A percentile compares a stretch with the other conserved stretches of the same genome.
phyloP scores from a whole-genome alignment of 257 asterid genomes.

The Scutellaria minor region DNA sequence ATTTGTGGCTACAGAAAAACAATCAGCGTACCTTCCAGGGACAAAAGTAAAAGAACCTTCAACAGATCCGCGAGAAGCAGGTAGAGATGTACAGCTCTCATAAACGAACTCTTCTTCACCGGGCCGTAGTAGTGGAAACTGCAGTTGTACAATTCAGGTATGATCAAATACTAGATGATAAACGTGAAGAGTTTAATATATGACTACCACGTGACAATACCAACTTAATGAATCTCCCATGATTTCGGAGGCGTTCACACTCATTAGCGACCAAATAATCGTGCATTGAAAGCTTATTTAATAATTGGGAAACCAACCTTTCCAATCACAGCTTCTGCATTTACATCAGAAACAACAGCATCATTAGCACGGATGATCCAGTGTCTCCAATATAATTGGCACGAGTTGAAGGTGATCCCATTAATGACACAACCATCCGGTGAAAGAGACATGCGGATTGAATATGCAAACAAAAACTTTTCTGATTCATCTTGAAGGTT shows the following conservation, averaged over 20 bases:
- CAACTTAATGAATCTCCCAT: constrained; percentile 19
- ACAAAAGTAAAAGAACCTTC: constrained; percentile 89
- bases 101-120: constrained; percentile 83
- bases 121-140: constrained; percentile 80
- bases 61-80: constrained; percentile 62
- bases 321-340: constrained; percentile 93
- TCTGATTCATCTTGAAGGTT: constrained; percentile 57
- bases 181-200: neutral
- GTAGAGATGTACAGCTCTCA: constrained; percentile 67
- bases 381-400: constrained; percentile 86
- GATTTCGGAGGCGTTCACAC: constrained; percentile 5
- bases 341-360: constrained; percentile 52
- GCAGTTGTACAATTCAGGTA: constrained; percentile 41
- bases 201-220: constrained; percentile 6
- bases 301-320: constrained; percentile 53
- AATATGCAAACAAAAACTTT: constrained; percentile 72
- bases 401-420: constrained; percentile 64
- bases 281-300: neutral
- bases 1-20: neutral
- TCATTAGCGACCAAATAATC: neutral
- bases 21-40: constrained; percentile 78
- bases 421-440: constrained; percentile 74
- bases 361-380: constrained; percentile 74
- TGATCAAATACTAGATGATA: constrained; percentile 28
- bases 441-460: constrained; percentile 79